phyloP scores from a whole-genome alignment of 768 basidiomycete genomes.

The Termitomyces sp. region DNA sequence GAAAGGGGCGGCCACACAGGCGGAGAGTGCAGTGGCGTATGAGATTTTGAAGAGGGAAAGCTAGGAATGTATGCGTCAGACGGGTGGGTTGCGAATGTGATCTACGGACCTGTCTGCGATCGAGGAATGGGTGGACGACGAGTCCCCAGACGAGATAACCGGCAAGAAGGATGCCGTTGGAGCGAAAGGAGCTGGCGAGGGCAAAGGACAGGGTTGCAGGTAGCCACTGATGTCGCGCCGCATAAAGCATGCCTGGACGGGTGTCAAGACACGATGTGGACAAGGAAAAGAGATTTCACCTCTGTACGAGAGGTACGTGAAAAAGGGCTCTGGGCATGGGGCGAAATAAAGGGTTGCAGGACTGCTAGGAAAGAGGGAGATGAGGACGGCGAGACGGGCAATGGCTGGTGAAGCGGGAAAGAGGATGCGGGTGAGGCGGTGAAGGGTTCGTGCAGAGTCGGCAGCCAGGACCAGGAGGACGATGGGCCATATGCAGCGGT shows the following conservation, averaged over 20 bases:
- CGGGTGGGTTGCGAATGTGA: not conserved
- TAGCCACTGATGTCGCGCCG: constrained; percentile 46
- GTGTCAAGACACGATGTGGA: not conserved
- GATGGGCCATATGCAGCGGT: constrained; percentile 26
- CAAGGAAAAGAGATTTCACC: constrained; percentile 35
- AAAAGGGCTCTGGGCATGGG: constrained; percentile 84
- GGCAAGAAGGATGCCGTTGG: constrained; percentile 73
- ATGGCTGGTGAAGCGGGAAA: constrained; percentile 55
- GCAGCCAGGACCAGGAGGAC: constrained; percentile 33
- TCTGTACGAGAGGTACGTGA: constrained; percentile 74
- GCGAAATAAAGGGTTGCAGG: constrained; percentile 70
- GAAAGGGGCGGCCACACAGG: constrained; percentile 62
- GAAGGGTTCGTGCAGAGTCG: constrained; percentile 33
- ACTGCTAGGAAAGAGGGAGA: constrained; percentile 80
- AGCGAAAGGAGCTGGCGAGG: constrained; percentile 62
- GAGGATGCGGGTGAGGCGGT: constrained; percentile 38
- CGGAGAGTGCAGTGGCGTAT: constrained; percentile 36
- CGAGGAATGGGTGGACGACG: constrained; percentile 50
- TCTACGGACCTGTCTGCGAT: constrained; percentile 27
- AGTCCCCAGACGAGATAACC: constrained; percentile 80
- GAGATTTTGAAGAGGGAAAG: constrained; percentile 27
- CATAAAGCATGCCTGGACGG: constrained; percentile 55
- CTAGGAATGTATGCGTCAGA: constrained; percentile 21
- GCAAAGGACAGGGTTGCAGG: constrained; percentile 59
- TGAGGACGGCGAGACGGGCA: constrained; percentile 55